Conservation (phyloP, 148 eudicot species). For the Pouteria glomerata region DNA sequence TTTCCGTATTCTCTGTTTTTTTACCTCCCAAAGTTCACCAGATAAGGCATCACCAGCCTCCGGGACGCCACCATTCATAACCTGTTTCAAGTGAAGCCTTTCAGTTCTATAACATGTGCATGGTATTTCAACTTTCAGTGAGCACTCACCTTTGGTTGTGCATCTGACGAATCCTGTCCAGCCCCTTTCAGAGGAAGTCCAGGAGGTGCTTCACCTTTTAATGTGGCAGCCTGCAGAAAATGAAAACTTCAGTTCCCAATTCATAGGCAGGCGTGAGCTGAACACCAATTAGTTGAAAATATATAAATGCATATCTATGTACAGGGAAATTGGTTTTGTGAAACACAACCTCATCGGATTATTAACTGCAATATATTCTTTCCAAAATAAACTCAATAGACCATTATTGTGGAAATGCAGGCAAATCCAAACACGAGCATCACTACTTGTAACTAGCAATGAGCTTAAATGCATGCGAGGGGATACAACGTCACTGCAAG, state of each 20-base stretch:
- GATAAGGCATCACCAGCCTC: conserved; percentile 83
- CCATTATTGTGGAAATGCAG: no score
- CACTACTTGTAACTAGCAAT: background rate
- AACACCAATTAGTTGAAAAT: background rate
- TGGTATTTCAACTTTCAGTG: conserved; percentile 1
- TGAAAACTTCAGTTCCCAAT: background rate
- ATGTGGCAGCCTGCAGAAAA: conserved; percentile 78
- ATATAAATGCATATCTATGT: background rate
- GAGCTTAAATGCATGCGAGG: background rate
- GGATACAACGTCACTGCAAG: background rate
- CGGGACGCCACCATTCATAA: conserved; percentile 59
- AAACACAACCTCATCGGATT: background rate
- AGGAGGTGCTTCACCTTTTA: conserved; percentile 96
- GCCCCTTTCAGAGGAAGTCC: conserved; percentile 96
- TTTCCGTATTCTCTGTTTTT: conserved; percentile 77
- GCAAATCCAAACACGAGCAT: background rate
- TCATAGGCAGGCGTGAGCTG: conserved; percentile 2
- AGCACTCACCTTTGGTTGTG: conserved; percentile 58
- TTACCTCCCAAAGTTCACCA: conserved; percentile 99
- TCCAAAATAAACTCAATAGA: background rate
- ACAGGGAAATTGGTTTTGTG: background rate
- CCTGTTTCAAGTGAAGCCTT: conserved; percentile 35
- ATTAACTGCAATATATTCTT: no score
- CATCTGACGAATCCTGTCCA: conserved; percentile 88
- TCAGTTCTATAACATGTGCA: conserved; percentile 9